These are phyloP conservation scores for Echeveria elegans DNA, from an alignment of 164 flowering plant genomes.

Conservation along the genomic window DNA sequence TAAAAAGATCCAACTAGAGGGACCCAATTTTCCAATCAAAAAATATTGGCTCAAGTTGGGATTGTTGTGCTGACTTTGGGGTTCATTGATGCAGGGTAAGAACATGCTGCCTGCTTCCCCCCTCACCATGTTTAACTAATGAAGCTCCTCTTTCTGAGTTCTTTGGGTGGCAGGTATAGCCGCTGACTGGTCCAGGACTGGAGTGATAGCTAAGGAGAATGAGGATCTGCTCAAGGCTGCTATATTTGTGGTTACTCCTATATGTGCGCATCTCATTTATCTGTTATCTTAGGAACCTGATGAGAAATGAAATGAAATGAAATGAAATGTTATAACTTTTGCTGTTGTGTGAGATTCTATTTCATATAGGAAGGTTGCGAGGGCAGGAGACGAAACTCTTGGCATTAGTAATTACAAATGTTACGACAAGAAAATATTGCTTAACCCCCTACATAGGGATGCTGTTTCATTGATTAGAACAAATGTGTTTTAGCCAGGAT, in stretches of 20 bases:
- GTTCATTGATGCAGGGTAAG: constrained; percentile 82
- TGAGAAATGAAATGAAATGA: no score
- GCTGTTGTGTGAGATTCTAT: no score
- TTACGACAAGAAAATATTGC: no score
- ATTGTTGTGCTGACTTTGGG: constrained; percentile 60
- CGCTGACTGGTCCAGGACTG: constrained; percentile 94
- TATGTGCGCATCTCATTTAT: constrained; percentile 47
- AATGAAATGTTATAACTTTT: no score
- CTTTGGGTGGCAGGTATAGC: constrained; percentile 46
- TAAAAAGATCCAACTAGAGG: constrained; percentile 14
- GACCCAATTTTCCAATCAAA: constrained; percentile 19
- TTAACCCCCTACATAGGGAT: no score
- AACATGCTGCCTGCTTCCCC: constrained; percentile 8
- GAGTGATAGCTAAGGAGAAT: constrained; percentile 58
- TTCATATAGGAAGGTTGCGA: no score
- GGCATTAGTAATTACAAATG: no score
- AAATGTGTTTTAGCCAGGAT: neutral
- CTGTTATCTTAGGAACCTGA: constrained; percentile 16
- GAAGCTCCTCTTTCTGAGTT: neutral
- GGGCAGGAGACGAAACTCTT: no score
- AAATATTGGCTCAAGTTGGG: constrained; percentile 37
- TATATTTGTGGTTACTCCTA: constrained; percentile 57
- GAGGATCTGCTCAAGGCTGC: constrained; percentile 64
- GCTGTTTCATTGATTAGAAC: no score
- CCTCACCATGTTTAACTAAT: no score